Evolutionary conservation across 208 protist genomes (phyloP), one percentile per base, ranked within the genome.

Genomic region (Naegleria lovaniensis): DNA sequence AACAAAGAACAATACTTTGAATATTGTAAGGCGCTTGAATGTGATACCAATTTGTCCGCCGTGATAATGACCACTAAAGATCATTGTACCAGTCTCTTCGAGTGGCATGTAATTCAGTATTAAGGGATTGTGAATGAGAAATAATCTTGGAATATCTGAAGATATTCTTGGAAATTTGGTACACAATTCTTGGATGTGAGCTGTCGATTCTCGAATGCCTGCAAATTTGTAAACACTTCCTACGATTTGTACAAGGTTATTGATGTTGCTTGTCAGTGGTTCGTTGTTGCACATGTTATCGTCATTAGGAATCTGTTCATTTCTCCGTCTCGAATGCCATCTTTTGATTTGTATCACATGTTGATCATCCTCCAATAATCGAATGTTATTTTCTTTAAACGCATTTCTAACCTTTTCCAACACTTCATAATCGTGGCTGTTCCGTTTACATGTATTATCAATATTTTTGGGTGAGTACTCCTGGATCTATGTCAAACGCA

Each of bases 121-220:
- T 16, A 22, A n/a, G n/a, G 84, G 84, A 58, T 88, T 88, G n/a
- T 88, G 84, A 36, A 88, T 39, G 36, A 39, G 36, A 11, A 85
- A 85, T 0, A 88, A 29, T 13, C 36, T 0, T 58, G 13, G 39
- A 88, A 58, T 52, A 48, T 33, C 15, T 88, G 51, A 29, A 39
- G 6, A 33, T 58, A 25, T 13, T 33, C 29, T 58, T 39, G 13
- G 6, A 13, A 58, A 52, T 48, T 19, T 84, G 7, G 16, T 15
- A 40, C 22, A 84, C 1, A 84, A 36, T 33, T 40, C 38, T 40
- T 84, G 33, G 15, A 84, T 40, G 29, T 84, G 76, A 38, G 11
- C 33, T 11, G 3, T 84, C 39, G 76, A 33, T 40, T 15, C 11
- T 19, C 33, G 25, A 7, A 38, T 19, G 9, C 76, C 76, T 38